phyloP scores from a whole-genome alignment of 1,284 basidiomycete species.

The Apiotrichum siamense region DNA sequence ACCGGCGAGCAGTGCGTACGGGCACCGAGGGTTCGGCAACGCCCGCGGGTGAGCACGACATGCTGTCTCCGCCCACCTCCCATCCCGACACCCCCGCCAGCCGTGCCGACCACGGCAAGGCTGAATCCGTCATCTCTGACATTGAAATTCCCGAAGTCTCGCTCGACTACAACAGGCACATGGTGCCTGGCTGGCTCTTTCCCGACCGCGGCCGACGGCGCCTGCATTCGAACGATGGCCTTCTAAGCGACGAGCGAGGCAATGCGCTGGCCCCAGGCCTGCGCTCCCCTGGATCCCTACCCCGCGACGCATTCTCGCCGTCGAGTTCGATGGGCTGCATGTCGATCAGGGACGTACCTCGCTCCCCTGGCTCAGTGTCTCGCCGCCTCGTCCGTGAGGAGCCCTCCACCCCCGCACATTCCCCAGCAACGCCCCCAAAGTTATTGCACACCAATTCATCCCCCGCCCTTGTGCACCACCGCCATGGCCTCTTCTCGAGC shows the following conservation, averaged over 20 bases:
- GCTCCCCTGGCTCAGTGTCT: slow-evolving; percentile 15
- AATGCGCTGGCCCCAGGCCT: slow-evolving; percentile 2
- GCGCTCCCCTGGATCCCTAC: slow-evolving; percentile 4
- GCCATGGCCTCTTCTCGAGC: slow-evolving; percentile 11
- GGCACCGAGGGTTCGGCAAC: slow-evolving; percentile 47
- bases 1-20: slow-evolving; percentile 54
- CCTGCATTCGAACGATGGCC: slow-evolving; percentile 1
- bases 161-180: slow-evolving; percentile 87
- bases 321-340: slow-evolving; percentile 31
- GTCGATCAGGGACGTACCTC: slow-evolving; percentile 18
- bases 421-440: slow-evolving; percentile 25
- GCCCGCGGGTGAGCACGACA: slow-evolving; percentile 16
- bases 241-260: slow-evolving; percentile 19
- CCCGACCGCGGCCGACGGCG: slow-evolving; percentile 18
- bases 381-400: slow-evolving; percentile 28
- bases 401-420: slow-evolving; percentile 38
- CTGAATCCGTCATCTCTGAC: slow-evolving; percentile 8
- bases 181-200: slow-evolving; percentile 89
- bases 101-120: slow-evolving; percentile 6
- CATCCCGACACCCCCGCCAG: slow-evolving; percentile 28
- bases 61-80: slow-evolving; percentile 21
- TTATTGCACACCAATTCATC: slow-evolving; percentile 42
- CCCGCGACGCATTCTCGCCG: slow-evolving; percentile 24
- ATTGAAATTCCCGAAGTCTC: slow-evolving; percentile 77
- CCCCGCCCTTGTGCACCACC: slow-evolving; percentile 26